Evolutionary conservation across 2,329 filamentous ascomycete genomes (phyloP).

Genomic region (Beauveria asiatica): DNA sequence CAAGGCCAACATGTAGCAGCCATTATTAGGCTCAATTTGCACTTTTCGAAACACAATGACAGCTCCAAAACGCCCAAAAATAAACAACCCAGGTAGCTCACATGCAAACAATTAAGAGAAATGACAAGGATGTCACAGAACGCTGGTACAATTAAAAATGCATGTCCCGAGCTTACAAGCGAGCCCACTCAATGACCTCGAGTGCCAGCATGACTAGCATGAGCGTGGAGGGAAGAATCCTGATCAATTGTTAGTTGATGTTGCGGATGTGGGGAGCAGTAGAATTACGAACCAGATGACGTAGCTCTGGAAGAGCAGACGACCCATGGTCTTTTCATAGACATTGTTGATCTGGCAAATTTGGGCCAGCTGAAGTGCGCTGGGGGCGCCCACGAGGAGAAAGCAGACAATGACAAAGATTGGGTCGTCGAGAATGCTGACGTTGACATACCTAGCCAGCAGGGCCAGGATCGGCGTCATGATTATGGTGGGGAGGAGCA

Average conservation of each 20-base stretch:
- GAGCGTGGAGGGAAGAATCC: conserved; percentile 90
- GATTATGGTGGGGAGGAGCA: conserved; percentile 83
- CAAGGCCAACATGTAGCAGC: background rate
- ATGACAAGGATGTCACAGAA: background rate
- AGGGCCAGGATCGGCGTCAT: conserved; percentile 88
- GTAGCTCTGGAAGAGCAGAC: conserved; percentile 80
- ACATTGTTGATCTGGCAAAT: conserved; percentile 98
- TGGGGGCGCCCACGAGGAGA: conserved; percentile 87
- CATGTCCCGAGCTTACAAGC: conserved; percentile 5
- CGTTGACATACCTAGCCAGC: conserved; percentile 78
- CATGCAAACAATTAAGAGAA: background rate
- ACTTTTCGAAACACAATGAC: background rate
- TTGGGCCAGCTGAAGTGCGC: conserved; percentile 87
- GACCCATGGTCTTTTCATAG: conserved; percentile 90
- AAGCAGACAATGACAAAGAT: conserved; percentile 99
- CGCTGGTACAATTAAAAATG: conserved; percentile 10
- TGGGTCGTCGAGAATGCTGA: conserved; percentile 93
- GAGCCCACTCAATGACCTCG: conserved; percentile 86
- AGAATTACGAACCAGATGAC: conserved; percentile 64
- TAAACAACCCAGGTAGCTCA: background rate
- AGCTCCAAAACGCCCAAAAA: conserved; percentile 2
- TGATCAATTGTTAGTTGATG: conserved; percentile 28
- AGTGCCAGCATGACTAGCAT: conserved; percentile 84
- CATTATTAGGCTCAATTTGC: background rate
- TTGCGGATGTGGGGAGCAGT: background rate